Conservation (phyloP, 1,284 basidiomycete species). For the Golubevia pallescens region DNA sequence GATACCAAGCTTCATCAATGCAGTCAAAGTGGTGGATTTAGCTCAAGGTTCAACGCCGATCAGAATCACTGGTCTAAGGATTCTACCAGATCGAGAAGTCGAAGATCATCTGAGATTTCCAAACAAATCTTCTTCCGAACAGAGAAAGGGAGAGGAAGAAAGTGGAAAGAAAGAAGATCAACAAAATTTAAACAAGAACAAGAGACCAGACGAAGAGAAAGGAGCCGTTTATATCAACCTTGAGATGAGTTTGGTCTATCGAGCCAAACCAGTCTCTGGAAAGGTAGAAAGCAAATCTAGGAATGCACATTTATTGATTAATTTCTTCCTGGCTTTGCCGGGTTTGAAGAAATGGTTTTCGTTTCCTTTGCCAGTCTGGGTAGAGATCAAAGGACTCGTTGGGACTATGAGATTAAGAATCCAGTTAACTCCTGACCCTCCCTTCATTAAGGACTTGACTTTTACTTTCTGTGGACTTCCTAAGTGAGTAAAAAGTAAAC, state of each 20-base stretch:
- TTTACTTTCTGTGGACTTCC: slow-evolving; percentile 38
- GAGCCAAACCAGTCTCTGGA: slow-evolving; percentile 20
- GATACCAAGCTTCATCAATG: slow-evolving; percentile 30
- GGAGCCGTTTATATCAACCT: slow-evolving; percentile 32
- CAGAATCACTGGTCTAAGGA: slow-evolving; percentile 27
- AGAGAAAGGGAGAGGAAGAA: slow-evolving; percentile 3
- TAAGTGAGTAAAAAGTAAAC: too few species aligned
- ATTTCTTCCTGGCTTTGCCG: slow-evolving; percentile 37
- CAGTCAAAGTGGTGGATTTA: slow-evolving; percentile 37
- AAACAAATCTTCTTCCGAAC: slow-evolving; percentile 2
- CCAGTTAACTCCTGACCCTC: slow-evolving; percentile 35
- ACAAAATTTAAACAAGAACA: background rate
- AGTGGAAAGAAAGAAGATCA: slow-evolving; percentile 3
- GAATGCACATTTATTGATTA: slow-evolving; percentile 34
- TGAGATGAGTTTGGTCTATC: slow-evolving; percentile 31
- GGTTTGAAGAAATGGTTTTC: slow-evolving; percentile 24
- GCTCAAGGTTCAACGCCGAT: slow-evolving; percentile 33
- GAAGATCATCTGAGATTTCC: slow-evolving; percentile 6
- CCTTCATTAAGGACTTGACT: slow-evolving; percentile 37
- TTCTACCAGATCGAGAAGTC: slow-evolving; percentile 22
- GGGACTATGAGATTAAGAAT: slow-evolving; percentile 24
- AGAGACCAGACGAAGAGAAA: slow-evolving; percentile 12
- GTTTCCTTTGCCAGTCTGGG: slow-evolving; percentile 38
- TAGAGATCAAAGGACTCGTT: slow-evolving; percentile 40
- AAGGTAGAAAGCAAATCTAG: slow-evolving; percentile 19